Percentiles rank a stretch among this genome's conserved stretches.
Evolutionary conservation across 257 asterid genomes (phyloP).

Genomic region (Agastache rugosa): DNA sequence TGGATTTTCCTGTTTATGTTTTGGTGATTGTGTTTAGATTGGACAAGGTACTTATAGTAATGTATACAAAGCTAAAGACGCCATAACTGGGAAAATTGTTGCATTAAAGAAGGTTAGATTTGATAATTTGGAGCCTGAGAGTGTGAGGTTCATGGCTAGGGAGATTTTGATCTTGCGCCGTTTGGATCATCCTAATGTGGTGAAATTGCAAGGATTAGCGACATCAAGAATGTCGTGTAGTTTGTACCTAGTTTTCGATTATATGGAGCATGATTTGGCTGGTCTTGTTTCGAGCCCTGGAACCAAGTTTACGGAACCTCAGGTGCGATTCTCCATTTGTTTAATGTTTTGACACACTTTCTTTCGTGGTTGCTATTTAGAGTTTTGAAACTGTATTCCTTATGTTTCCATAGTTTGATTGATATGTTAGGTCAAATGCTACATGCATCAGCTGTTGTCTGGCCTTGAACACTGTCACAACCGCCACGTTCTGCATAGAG

Average conservation of each 20-base stretch:
- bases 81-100: constrained; percentile 64
- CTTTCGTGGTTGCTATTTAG: not conserved
- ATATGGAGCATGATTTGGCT: constrained; percentile 88
- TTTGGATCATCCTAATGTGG: constrained; percentile 90
- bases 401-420: constrained; percentile 37
- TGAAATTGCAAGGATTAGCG: constrained; percentile 77
- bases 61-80: constrained; percentile 89
- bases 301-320: constrained; percentile 78
- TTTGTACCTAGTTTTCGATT: constrained; percentile 80
- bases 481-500: constrained; percentile 82
- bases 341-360: not conserved
- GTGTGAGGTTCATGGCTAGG: constrained; percentile 92
- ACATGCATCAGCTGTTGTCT: constrained; percentile 73
- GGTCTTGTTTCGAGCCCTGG: constrained; percentile 86
- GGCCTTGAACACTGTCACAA: constrained; percentile 92
- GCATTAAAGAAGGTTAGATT: constrained; percentile 89
- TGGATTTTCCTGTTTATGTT: constrained; percentile 23
- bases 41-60: constrained; percentile 91
- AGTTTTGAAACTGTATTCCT: constrained; percentile 31
- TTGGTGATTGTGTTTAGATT: constrained; percentile 57
- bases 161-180: constrained; percentile 87
- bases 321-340: constrained; percentile 48
- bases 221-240: constrained; percentile 94
- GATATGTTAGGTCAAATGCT: constrained; percentile 77
- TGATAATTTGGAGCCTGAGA: constrained; percentile 90